Percentiles rank a stretch among this genome's conserved stretches.
phyloP scores from a whole-genome alignment of 192 early-diverging fungal species.

The Podila horticola region DNA sequence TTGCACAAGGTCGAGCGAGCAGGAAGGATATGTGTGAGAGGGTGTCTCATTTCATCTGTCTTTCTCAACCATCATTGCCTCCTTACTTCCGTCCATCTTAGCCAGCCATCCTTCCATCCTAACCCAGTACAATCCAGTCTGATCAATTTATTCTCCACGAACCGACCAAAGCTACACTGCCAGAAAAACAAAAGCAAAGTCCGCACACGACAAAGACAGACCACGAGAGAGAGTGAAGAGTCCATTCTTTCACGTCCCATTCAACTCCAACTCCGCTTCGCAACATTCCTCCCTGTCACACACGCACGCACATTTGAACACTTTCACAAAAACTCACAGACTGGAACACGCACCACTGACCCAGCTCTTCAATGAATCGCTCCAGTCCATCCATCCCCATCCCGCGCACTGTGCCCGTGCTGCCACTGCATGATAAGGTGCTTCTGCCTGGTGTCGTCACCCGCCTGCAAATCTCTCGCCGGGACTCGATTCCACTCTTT shows the following conservation, averaged over 20 bases:
- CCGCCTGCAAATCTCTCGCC: slow-evolving; percentile 65
- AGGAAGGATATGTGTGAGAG: no score
- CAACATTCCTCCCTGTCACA: not conserved
- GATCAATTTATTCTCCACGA: no score
- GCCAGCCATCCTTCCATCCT: not conserved
- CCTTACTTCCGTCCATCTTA: not conserved
- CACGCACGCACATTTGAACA: not conserved
- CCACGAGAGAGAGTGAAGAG: no score
- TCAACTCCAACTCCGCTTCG: not conserved
- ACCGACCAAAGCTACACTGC: not conserved
- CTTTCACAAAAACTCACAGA: not conserved
- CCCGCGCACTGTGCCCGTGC: slow-evolving; percentile 57
- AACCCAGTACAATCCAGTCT: no score
- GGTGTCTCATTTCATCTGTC: slow-evolving; percentile 1
- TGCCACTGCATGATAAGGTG: slow-evolving; percentile 65
- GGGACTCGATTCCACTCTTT: slow-evolving; percentile 64
- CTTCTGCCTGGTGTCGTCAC: slow-evolving; percentile 73
- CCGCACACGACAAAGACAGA: not conserved
- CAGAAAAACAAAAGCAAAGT: not conserved
- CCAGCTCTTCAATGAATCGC: slow-evolving; percentile 14
- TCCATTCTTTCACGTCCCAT: not conserved
- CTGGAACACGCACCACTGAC: not conserved
- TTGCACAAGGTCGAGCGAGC: no score
- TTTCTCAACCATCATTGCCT: not conserved
- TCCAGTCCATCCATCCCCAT: slow-evolving; percentile 41